phyloP scores from a whole-genome alignment of 2,329 filamentous ascomycete species.

The Pseudocercospora vitis region DNA sequence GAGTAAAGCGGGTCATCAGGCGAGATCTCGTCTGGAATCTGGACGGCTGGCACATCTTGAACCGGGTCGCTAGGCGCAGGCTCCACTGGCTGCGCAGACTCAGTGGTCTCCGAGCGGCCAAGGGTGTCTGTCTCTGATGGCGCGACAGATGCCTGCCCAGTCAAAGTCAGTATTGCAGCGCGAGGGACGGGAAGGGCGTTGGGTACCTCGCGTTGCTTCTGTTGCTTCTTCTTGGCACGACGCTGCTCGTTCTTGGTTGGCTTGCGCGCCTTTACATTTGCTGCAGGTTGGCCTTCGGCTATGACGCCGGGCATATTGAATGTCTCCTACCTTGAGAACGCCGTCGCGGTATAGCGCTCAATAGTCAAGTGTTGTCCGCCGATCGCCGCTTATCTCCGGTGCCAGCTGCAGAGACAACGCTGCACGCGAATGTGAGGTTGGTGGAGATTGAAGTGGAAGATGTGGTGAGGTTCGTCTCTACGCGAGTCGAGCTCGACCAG shows the following conservation, averaged over 20 bases:
- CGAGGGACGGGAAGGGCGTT: not conserved
- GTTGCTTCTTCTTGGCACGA: conserved; percentile 90
- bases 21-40: conserved; percentile 27
- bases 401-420: no score
- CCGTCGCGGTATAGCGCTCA: no score
- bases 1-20: conserved; percentile 70
- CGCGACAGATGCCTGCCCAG: conserved; percentile 15
- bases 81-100: conserved; percentile 31
- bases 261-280: conserved; percentile 52
- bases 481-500: no score
- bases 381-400: no score
- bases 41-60: conserved; percentile 30
- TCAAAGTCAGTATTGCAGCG: conserved; percentile 23
- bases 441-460: no score
- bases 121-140: conserved; percentile 37
- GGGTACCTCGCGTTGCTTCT: conserved; percentile 61
- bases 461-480: no score
- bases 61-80: conserved; percentile 31
- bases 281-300: conserved; percentile 31
- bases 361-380: no score
- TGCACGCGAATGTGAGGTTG: no score
- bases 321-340: conserved; percentile 29
- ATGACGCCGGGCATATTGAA: conserved; percentile 39
- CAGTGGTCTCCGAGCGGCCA: conserved; percentile 30
- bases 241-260: conserved; percentile 93